phyloP scores from a whole-genome alignment of 768 basidiomycete genomes.

The Mycena crocata region DNA sequence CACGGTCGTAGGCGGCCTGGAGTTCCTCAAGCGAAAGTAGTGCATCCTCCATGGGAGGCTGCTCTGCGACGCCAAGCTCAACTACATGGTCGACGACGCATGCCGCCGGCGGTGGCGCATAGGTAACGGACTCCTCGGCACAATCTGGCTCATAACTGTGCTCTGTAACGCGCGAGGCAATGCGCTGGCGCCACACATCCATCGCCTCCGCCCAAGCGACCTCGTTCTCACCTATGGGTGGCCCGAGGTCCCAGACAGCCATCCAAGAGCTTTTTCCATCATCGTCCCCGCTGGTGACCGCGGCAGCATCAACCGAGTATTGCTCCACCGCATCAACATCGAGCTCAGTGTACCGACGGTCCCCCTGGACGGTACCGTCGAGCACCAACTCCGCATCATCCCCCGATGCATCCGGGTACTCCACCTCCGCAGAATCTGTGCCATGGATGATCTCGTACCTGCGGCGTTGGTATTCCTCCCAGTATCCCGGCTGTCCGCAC shows the following conservation, averaged over 20 bases:
- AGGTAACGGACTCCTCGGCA: background rate
- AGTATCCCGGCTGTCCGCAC: background rate
- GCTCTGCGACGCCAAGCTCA: background rate
- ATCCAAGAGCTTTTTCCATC: background rate
- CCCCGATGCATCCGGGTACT: background rate
- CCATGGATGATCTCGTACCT: background rate
- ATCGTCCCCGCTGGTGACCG: background rate
- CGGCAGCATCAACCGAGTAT: too few relatives aligned
- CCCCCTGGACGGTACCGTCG: too few relatives aligned
- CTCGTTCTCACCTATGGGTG: background rate
- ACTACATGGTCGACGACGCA: too few relatives aligned
- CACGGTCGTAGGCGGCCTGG: background rate
- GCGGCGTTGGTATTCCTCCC: background rate
- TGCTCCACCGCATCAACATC: too few relatives aligned
- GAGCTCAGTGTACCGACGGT: too few relatives aligned
- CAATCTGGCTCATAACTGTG: background rate
- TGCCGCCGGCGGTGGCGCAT: too few relatives aligned
- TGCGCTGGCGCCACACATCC: conserved; percentile 1
- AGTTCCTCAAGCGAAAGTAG: background rate
- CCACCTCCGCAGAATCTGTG: background rate
- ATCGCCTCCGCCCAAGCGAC: background rate
- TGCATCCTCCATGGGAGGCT: background rate
- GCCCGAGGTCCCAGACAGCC: background rate
- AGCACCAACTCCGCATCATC: too few relatives aligned
- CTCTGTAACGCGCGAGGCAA: background rate